Base-by-base conservation (phyloP, 1,139 yeast species). In the Yamadazyma triangularis region DNA sequence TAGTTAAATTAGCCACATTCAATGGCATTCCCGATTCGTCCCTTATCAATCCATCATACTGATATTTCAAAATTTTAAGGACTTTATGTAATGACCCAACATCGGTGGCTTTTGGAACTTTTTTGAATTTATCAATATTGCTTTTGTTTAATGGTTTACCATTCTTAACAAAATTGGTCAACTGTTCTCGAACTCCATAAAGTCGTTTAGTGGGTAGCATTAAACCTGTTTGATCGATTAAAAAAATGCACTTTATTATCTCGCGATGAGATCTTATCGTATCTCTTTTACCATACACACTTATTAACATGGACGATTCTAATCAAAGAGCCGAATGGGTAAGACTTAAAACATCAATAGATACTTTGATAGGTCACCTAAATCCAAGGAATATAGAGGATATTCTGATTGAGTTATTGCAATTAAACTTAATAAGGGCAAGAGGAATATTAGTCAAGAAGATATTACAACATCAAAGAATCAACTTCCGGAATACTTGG, bases 381-480 rank as follows among this genome's bases (percentile, higher is more conserved):
- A 67, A 63, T 36, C 52, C 48, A 10, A 48, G 58, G 3, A 81
- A 80, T 39, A 52, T 84, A 22, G 69, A 70, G 33, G 58, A 53
- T 2, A 60, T 70, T 6, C 70, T 70, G 4, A 50, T 65, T 11
- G 73, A 67, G 7, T 48, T 84, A 13, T 75, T 85, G 46, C 52
- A 56, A 27, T 43, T 69, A 35, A 83, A 85, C 45, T 42, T 85
- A 13, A 45, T 64, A 7, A 58, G 86, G 32, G 88, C 81, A 0
- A 62, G 70, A 31, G 93, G 93, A 0, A 41, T 79, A 3, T 53
- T 81, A 20, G 71, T 75, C 15, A 62, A 79, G 31, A 58, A 70
- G 27, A 38, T 84, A 3, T 77, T 85, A 74, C 68, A 66, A 35
- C 66, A 74, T 1, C 87, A 76, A 48, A 52, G 65, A 48, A 8